Conservation (phyloP, 2,329 filamentous ascomycete genomes). For the Phyllosticta citriasiana region DNA sequence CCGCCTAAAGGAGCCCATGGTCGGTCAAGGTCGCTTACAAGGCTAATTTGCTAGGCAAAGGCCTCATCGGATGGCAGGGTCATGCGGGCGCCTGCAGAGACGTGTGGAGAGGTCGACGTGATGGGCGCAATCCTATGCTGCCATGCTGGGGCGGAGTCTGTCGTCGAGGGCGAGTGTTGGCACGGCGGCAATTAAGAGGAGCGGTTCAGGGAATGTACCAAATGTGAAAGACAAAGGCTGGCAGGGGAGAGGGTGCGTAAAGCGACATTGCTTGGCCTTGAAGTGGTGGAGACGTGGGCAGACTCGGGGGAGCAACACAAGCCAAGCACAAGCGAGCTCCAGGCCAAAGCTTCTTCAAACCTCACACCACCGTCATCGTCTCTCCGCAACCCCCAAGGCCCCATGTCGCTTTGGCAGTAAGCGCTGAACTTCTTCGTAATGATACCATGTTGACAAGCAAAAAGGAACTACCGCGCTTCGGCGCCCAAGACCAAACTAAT, state of each 20-base stretch:
- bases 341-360: slow-evolving; percentile 6
- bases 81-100: background rate
- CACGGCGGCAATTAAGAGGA: background rate
- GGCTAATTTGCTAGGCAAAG: background rate
- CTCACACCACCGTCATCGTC: background rate
- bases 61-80: slow-evolving; percentile 6
- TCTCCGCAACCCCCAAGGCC: background rate
- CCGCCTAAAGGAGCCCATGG: slow-evolving; percentile 21
- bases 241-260: background rate
- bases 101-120: background rate
- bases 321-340: slow-evolving; percentile 4
- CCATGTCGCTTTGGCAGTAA: slow-evolving; percentile 30
- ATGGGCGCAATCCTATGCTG: slow-evolving; percentile 1
- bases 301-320: slow-evolving; percentile 2
- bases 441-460: background rate
- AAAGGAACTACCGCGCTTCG: slow-evolving; percentile 55
- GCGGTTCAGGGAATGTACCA: slow-evolving; percentile 2
- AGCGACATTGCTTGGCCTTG: slow-evolving; percentile 4
- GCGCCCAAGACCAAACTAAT: slow-evolving; percentile 58
- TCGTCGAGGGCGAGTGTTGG: background rate
- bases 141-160: slow-evolving; percentile 1
- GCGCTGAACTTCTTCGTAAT: slow-evolving; percentile 8
- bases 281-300: background rate
- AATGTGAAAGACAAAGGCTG: slow-evolving; percentile 1
- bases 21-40: background rate